These are phyloP conservation scores for Diaporthe destruens DNA, from an alignment of 2,329 filamentous ascomycete species.

Conservation along the genomic window DNA sequence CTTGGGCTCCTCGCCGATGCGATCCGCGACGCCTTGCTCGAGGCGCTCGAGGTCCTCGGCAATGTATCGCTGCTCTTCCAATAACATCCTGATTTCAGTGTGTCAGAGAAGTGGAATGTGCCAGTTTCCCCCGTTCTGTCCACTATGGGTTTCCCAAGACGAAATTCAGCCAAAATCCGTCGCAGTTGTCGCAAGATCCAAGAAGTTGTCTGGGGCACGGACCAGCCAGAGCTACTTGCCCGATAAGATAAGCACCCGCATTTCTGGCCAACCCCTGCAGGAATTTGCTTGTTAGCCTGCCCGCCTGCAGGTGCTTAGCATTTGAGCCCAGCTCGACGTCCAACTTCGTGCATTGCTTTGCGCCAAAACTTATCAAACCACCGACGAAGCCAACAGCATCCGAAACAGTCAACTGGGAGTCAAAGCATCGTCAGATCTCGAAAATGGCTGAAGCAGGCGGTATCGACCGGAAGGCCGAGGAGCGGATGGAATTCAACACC, in stretches of 20 bases:
- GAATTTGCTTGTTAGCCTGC: slow-evolving; percentile 37
- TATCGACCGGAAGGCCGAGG: slow-evolving; percentile 92
- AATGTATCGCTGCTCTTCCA: slow-evolving; percentile 93
- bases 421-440: slow-evolving; percentile 40
- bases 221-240: slow-evolving; percentile 1
- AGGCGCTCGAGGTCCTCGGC: slow-evolving; percentile 97
- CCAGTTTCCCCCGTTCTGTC: neutral
- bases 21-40: slow-evolving; percentile 92
- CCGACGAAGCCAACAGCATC: slow-evolving; percentile 24
- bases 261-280: slow-evolving; percentile 38
- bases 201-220: slow-evolving; percentile 23
- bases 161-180: neutral
- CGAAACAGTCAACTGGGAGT: neutral
- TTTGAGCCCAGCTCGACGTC: neutral
- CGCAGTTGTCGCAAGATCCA: neutral
- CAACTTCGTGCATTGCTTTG: slow-evolving; percentile 29
- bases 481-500: slow-evolving; percentile 97
- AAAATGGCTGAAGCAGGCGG: slow-evolving; percentile 85
- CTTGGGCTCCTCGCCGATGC: slow-evolving; percentile 88
- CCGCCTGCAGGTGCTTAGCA: slow-evolving; percentile 27
- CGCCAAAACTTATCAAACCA: neutral
- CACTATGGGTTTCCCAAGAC: neutral
- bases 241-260: slow-evolving; percentile 41
- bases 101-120: neutral
- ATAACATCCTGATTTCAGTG: slow-evolving; percentile 69